phyloP scores from a whole-genome alignment of 192 early-diverging fungal species.

The Podila horticola region DNA sequence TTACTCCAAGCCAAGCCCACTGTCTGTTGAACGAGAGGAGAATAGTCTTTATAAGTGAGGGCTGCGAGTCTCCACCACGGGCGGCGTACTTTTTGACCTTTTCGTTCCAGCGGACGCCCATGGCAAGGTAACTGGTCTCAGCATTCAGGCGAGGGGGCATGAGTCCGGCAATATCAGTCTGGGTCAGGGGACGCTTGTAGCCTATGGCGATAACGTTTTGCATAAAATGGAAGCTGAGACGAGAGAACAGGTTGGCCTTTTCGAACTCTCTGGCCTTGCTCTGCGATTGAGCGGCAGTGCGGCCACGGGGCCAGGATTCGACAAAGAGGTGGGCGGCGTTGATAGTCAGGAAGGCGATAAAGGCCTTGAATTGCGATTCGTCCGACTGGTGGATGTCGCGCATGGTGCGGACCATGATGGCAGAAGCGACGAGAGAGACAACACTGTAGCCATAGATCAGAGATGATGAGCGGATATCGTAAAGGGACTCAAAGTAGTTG shows the following conservation, averaged over 20 bases:
- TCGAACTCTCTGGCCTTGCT: constrained; percentile 11
- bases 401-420: constrained; percentile 25
- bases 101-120: constrained; percentile 7
- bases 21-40: constrained; percentile 5
- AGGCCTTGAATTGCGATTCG: constrained; percentile 6
- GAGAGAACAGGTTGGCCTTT: constrained; percentile 43
- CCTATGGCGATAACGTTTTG: constrained; percentile 31
- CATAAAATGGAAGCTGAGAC: constrained; percentile 33
- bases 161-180: constrained; percentile 17
- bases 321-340: constrained; percentile 16
- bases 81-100: neutral
- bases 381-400: neutral
- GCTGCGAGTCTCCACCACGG: neutral
- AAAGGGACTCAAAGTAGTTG: constrained; percentile 15
- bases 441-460: constrained; percentile 16
- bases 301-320: constrained; percentile 32
- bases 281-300: constrained; percentile 1
- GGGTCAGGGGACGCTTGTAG: constrained; percentile 10
- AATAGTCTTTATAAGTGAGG: constrained; percentile 27
- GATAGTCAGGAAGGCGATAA: constrained; percentile 20
- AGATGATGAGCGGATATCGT: constrained; percentile 23
- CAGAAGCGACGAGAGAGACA: constrained; percentile 14
- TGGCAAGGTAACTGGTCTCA: constrained; percentile 2
- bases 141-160: constrained; percentile 21
- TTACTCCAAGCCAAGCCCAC: constrained; percentile 12